Evolutionary conservation across 306 rosid genomes (phyloP).

Genomic region (Boehmeria nivea): DNA sequence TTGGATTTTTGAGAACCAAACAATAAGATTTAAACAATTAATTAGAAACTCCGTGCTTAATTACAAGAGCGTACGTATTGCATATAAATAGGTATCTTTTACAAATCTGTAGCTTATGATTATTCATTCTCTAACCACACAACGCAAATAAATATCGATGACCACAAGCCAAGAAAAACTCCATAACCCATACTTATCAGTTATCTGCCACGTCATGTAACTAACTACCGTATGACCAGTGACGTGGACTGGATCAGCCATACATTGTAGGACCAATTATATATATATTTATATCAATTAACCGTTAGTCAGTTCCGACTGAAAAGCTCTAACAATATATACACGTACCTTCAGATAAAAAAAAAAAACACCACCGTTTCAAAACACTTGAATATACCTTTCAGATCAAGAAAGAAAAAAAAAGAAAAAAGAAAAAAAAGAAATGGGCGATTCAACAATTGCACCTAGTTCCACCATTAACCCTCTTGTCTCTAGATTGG

Average conservation of each 20-base stretch:
- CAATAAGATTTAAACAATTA: too few relatives aligned
- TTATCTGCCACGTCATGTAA: slow-evolving; percentile 27
- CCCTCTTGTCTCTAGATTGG: slow-evolving; percentile 66
- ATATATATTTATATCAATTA: neutral
- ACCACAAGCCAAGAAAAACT: neutral
- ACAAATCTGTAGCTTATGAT: too few relatives aligned
- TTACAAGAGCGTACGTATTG: too few relatives aligned
- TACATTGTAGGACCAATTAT: neutral
- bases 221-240: slow-evolving; percentile 35
- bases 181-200: neutral
- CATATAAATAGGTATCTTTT: too few relatives aligned
- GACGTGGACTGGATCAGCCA: slow-evolving; percentile 20
- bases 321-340: neutral
- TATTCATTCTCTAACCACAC: too few relatives aligned
- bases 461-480: slow-evolving; percentile 34
- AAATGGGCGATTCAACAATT: slow-evolving; percentile 31
- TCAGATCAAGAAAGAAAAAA: neutral
- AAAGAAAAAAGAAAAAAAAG: neutral
- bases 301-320: slow-evolving; percentile 21
- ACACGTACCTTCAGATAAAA: too few relatives aligned
- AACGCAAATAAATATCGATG: too few relatives aligned
- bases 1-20: too few relatives aligned
- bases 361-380: neutral
- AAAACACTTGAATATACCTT: neutral
- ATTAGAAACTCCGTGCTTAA: too few relatives aligned